phyloP scores from a whole-genome alignment of 345 rosid species.

The Aurinia saxatilis region DNA sequence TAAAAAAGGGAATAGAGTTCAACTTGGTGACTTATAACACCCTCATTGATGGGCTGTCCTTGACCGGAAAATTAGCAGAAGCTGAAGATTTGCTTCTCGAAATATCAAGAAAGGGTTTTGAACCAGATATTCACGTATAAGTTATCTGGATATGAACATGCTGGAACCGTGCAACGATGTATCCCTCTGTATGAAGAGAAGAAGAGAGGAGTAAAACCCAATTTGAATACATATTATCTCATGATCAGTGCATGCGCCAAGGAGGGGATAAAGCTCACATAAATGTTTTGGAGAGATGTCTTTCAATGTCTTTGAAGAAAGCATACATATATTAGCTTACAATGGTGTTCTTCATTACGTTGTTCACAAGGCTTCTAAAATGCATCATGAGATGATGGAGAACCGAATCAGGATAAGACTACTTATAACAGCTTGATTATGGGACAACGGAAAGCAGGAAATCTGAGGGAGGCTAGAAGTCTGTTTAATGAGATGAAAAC shows the following conservation, averaged over 20 bases:
- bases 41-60: constrained; percentile 64
- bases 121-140: constrained; percentile 70
- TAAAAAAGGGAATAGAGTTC: constrained; percentile 31
- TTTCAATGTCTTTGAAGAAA: no score
- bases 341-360: constrained; percentile 49
- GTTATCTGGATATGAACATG: constrained; percentile 52
- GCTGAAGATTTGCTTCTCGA: constrained; percentile 58
- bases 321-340: constrained; percentile 54
- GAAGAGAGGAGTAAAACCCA: constrained; percentile 60
- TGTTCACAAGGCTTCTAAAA: constrained; percentile 37
- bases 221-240: constrained; percentile 49
- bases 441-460: constrained; percentile 44
- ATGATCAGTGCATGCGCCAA: constrained; percentile 43
- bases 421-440: constrained; percentile 64
- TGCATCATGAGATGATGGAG: constrained; percentile 48
- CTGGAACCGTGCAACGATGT: constrained; percentile 48
- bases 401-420: constrained; percentile 46
- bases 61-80: constrained; percentile 41
- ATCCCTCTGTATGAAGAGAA: constrained; percentile 51
- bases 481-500: no score
- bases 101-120: constrained; percentile 40
- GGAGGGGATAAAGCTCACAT: constrained; percentile 38
- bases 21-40: constrained; percentile 74
- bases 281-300: constrained; percentile 54
- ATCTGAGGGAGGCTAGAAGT: constrained; percentile 30